phyloP scores from a whole-genome alignment of 1,139 yeast genomes.

The Candida neerlandica region DNA sequence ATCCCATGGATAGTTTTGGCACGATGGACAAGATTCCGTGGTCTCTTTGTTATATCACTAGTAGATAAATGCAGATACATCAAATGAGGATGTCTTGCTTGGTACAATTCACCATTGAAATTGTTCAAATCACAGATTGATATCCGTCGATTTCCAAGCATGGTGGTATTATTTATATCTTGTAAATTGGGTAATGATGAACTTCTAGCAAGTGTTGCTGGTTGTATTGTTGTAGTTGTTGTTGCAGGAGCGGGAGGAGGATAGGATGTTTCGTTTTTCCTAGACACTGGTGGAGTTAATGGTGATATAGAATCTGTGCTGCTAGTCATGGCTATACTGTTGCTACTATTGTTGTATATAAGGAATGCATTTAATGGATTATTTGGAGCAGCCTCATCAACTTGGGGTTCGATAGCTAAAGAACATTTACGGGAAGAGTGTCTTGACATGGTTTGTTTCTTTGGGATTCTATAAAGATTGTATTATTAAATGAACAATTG shows the following conservation, averaged over 20 bases:
- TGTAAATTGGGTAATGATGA: constrained; percentile 17
- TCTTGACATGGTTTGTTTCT: not conserved
- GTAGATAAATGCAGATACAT: constrained; percentile 9
- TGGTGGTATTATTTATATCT: constrained; percentile 5
- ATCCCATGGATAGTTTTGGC: not conserved
- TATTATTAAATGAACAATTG: not conserved
- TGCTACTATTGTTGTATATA: constrained; percentile 16
- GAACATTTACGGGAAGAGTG: constrained; percentile 20
- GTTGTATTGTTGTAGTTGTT: no score
- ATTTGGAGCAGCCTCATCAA: constrained; percentile 14
- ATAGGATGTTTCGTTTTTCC: not conserved
- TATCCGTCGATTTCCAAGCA: constrained; percentile 15
- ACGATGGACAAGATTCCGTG: constrained; percentile 1
- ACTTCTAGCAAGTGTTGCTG: constrained; percentile 5
- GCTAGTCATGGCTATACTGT: not conserved
- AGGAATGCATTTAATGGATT: constrained; percentile 33
- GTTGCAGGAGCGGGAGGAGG: no score
- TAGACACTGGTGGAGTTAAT: constrained; percentile 2
- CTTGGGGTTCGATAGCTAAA: constrained; percentile 25
- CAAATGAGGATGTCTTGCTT: constrained; percentile 6
- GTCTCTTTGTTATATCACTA: constrained; percentile 6
- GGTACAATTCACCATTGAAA: constrained; percentile 17
- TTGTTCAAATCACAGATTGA: constrained; percentile 30
- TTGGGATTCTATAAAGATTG: not conserved
- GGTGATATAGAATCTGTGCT: not conserved